phyloP scores from a whole-genome alignment of 140 eudicot genomes.

The Flaveria floridana region DNA sequence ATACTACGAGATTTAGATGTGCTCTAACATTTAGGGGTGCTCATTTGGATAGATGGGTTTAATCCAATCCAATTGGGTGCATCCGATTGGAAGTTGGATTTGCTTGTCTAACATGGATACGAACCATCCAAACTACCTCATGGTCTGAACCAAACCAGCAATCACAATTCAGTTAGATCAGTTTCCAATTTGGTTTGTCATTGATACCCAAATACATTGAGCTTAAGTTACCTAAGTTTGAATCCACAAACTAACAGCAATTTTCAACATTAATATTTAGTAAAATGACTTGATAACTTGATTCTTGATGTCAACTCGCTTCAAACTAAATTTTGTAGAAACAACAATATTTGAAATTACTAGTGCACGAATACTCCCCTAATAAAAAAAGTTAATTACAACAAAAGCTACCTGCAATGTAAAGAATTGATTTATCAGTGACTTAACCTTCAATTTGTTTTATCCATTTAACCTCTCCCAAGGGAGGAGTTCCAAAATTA shows the following conservation, averaged over 20 bases:
- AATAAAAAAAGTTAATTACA: neutral
- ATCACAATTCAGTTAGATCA: neutral
- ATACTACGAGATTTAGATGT: neutral
- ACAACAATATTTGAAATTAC: neutral
- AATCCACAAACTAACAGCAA: neutral
- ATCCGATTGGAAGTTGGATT: neutral
- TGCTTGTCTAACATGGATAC: neutral
- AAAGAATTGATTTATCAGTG: neutral
- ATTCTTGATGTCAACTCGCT: neutral
- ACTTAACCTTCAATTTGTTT: neutral
- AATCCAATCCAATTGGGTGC: neutral
- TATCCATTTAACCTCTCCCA: neutral
- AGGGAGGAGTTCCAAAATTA: neutral
- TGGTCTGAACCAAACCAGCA: neutral
- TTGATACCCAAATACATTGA: neutral
- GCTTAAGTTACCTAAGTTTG: neutral
- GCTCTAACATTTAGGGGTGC: neutral
- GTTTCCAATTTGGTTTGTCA: neutral
- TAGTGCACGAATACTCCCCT: neutral
- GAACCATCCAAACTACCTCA: constrained; percentile 6
- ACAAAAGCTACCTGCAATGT: neutral
- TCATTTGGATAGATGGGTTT: neutral
- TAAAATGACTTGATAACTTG: neutral
- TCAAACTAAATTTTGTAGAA: neutral
- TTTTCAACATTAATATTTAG: neutral